Percentiles rank a stretch among this genome's conserved stretches.
phyloP scores from a whole-genome alignment of 2,329 filamentous ascomycete species.

The Trichoderma atrobrunneum region DNA sequence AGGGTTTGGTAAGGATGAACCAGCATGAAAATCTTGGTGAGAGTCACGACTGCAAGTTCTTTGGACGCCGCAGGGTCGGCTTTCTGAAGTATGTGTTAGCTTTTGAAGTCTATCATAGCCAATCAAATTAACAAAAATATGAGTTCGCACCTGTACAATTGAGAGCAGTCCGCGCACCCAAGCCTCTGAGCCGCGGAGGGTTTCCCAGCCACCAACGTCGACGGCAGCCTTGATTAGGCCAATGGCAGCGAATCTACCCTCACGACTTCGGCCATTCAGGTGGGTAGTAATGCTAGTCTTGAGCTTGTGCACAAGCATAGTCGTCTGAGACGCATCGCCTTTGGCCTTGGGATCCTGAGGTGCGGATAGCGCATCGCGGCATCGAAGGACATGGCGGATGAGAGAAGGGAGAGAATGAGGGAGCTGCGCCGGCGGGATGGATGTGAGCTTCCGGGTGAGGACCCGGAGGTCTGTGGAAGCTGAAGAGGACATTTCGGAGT shows the following conservation, averaged over 20 bases:
- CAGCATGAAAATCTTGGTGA: conserved; percentile 80
- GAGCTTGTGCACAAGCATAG: conserved; percentile 75
- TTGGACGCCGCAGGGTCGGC: conserved; percentile 73
- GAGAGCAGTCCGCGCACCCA: conserved; percentile 77
- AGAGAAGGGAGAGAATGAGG: conserved; percentile 71
- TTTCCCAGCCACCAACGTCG: conserved; percentile 82
- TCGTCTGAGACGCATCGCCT: conserved; percentile 59
- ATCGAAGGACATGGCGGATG: conserved; percentile 56
- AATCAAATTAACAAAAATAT: background rate
- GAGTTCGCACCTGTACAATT: conserved; percentile 63
- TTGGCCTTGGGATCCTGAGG: conserved; percentile 60
- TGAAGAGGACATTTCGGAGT: background rate
- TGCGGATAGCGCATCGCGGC: conserved; percentile 60
- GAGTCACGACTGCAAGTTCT: conserved; percentile 69
- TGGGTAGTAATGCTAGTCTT: conserved; percentile 75
- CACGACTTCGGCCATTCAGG: conserved; percentile 69
- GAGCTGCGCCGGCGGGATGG: conserved; percentile 69
- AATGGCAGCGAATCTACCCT: conserved; percentile 75
- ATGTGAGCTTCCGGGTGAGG: conserved; percentile 67
- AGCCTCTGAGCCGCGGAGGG: conserved; percentile 66
- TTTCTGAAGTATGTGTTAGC: conserved; percentile 51
- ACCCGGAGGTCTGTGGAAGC: conserved; percentile 57
- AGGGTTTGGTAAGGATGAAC: conserved; percentile 81
- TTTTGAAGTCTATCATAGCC: background rate
- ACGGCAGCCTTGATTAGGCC: conserved; percentile 76